Evolutionary conservation across 2,329 filamentous ascomycete species (phyloP).

Genomic region (Pseudopithomyces maydicus): DNA sequence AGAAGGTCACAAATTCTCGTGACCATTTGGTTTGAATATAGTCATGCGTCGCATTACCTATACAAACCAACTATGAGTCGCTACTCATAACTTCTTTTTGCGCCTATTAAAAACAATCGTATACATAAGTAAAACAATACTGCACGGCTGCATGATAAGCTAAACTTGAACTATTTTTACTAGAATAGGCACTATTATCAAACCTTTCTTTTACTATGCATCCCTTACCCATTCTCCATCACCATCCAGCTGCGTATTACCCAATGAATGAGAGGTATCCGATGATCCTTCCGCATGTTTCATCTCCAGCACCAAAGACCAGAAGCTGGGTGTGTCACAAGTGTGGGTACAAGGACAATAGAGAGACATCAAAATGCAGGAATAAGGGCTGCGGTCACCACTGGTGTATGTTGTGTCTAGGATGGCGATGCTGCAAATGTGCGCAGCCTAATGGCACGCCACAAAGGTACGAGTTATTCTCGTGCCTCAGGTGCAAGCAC

Average conservation of each 20-base stretch:
- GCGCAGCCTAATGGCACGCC: neutral
- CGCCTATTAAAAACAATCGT: too few species aligned
- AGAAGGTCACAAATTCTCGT: too few species aligned
- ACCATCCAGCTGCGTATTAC: neutral
- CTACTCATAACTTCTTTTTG: too few species aligned
- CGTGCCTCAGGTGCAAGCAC: neutral
- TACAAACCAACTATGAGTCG: too few species aligned
- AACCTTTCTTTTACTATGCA: too few species aligned
- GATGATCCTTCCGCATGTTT: neutral
- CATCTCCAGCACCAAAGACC: neutral
- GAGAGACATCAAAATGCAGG: neutral
- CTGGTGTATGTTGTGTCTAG: neutral
- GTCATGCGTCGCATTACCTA: too few species aligned
- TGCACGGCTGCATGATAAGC: too few species aligned
- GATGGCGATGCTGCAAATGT: neutral
- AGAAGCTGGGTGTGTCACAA: neutral
- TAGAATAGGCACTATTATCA: too few species aligned
- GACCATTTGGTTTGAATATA: too few species aligned
- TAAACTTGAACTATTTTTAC: too few species aligned
- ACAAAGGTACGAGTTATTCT: neutral
- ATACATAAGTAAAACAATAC: too few species aligned
- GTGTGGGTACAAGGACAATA: neutral
- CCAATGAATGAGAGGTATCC: neutral
- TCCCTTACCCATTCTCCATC: neutral
- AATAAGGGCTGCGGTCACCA: neutral